phyloP scores from a whole-genome alignment of 345 rosid genomes.

The Linum tenue region DNA sequence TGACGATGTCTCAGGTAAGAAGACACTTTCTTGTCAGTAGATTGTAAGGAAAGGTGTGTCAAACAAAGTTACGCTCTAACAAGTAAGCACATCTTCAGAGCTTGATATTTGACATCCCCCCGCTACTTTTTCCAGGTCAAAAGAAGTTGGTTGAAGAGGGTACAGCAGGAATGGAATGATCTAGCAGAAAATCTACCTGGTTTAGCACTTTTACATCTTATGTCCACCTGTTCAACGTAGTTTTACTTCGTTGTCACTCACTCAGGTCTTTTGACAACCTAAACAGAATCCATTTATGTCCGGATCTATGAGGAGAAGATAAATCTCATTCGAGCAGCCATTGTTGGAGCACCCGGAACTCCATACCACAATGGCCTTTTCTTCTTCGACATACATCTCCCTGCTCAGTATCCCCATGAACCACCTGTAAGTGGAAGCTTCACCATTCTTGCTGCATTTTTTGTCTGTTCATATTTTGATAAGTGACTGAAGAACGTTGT shows the following conservation, averaged over 20 bases:
- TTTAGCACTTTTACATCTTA: slow-evolving; percentile 30
- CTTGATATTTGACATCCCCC: not conserved
- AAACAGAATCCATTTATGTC: slow-evolving; percentile 67
- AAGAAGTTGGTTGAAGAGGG: slow-evolving; percentile 72
- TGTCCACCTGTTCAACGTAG: not conserved
- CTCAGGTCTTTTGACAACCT: slow-evolving; percentile 1
- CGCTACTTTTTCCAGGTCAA: slow-evolving; percentile 34
- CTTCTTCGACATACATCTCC: slow-evolving; percentile 82
- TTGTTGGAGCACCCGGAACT: slow-evolving; percentile 79
- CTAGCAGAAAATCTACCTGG: slow-evolving; percentile 74
- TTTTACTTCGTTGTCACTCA: not conserved
- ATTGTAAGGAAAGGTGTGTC: too few relatives aligned
- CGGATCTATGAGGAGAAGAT: slow-evolving; percentile 78
- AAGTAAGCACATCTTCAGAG: not conserved
- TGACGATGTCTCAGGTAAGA: slow-evolving; percentile 54
- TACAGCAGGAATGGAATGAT: slow-evolving; percentile 84
- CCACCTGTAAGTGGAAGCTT: slow-evolving; percentile 64
- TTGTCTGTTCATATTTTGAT: not conserved
- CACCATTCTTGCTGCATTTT: not conserved
- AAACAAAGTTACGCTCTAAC: too few relatives aligned
- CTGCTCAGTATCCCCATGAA: slow-evolving; percentile 72
- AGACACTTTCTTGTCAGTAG: slow-evolving; percentile 8
- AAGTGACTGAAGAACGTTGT: slow-evolving; percentile 3
- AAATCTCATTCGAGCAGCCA: slow-evolving; percentile 76
- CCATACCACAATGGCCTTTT: slow-evolving; percentile 90